Evolutionary conservation across 805 yeast genomes (phyloP), one percentile per base, ranked within the genome.

Genomic region (Sungouiozyma ichnusensis): DNA sequence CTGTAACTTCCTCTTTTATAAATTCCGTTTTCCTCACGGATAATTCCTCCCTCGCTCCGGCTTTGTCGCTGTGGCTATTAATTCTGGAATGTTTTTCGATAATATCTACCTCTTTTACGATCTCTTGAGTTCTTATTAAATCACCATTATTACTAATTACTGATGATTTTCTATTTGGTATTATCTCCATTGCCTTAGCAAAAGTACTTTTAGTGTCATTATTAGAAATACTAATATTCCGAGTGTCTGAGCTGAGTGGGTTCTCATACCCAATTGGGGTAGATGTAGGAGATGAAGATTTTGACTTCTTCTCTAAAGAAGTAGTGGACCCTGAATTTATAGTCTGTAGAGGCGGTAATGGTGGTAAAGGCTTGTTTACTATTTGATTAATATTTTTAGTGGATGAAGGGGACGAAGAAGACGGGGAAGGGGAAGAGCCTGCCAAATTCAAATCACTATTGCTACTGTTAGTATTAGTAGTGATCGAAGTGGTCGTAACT

Each of bases 281-380:
- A 19, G 42, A 34, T 9, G 42, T 16, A 19, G 39, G 16, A 32
- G 42, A 16, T 16, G 47, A 33, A 18, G 42, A 24, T 35, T 17
- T 29, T 13, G 39, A 33, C 13, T 16, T 35, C 19, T 37, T 18
- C 19, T 24, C 20, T 15, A 18, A 14, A 15, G 36, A 16, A 24
- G 15, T n/a, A 29, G 9, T 24, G 17, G 27, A 33, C 19, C 32
- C 17, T 13, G 18, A 13, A 35, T 16, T 18, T 35, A 35, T 36
- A 27, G 16, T 32, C 29, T 27, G 15, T 17, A 29, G 16, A 3
- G 36, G 58, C 3, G 73, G 72, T 27, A 67, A 46, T 3, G 73
- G 74, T 1, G 72, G 72, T 38, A 67, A 48, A 3, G 72, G 69
- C 39, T 66, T 67, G 44, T 66, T 64, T 3, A 55, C 56, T 43